These are phyloP conservation scores for Lodderomyces metapsilosis DNA, from an alignment of 1,139 yeast species.

Conservation along the genomic window DNA sequence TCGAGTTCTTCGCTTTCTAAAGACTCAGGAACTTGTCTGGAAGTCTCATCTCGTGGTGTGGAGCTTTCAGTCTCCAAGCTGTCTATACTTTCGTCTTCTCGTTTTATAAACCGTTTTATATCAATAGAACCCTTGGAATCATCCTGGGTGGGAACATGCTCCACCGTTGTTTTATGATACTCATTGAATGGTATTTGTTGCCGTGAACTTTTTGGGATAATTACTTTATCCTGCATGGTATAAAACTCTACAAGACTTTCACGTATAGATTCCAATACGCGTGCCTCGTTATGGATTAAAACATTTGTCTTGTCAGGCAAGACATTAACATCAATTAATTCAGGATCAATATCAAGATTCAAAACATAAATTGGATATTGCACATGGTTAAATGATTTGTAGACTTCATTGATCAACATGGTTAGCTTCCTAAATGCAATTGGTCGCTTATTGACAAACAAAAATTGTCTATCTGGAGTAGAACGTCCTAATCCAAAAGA, in stretches of 20 bases:
- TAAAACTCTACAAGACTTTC: constrained; percentile 41
- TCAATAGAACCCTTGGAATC: not conserved
- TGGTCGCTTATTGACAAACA: constrained; percentile 77
- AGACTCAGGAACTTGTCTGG: too few relatives aligned
- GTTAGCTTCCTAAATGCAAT: constrained; percentile 54
- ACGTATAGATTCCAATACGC: constrained; percentile 52
- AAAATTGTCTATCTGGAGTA: constrained; percentile 69
- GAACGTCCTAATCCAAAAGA: constrained; percentile 69
- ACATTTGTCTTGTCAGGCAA: constrained; percentile 87
- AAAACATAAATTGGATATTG: constrained; percentile 76
- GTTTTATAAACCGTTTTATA: not conserved
- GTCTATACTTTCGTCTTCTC: not conserved
- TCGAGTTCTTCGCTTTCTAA: not conserved
- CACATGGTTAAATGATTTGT: constrained; percentile 64
- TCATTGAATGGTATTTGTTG: constrained; percentile 1
- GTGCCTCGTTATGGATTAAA: constrained; percentile 63
- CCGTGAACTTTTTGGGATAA: constrained; percentile 32
- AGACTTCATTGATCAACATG: constrained; percentile 69
- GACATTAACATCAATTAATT: constrained; percentile 72
- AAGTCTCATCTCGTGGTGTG: not conserved
- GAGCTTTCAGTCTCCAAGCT: not conserved
- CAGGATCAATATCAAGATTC: constrained; percentile 53
- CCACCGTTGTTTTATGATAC: not conserved
- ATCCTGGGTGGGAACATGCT: not conserved
- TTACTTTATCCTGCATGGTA: constrained; percentile 41